These are phyloP conservation scores for Teratosphaeria gauchensis DNA, from an alignment of 2,329 filamentous ascomycete genomes.

Conservation along the genomic window DNA sequence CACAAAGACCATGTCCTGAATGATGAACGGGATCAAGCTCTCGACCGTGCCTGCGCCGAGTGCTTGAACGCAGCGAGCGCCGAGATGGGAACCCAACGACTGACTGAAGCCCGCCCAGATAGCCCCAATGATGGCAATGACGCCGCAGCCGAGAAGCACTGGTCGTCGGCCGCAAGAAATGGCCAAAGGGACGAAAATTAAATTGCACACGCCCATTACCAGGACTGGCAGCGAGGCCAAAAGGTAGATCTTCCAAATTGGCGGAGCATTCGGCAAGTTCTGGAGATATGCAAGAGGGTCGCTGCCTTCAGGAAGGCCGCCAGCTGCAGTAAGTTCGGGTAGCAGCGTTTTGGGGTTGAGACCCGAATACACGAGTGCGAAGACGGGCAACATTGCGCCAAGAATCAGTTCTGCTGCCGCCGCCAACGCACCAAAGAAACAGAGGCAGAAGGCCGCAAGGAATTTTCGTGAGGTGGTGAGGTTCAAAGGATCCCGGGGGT, in stretches of 20 bases:
- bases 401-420: conserved; percentile 22
- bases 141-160: conserved; percentile 16
- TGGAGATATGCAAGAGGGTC: conserved; percentile 13
- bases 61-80: conserved; percentile 20
- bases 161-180: conserved; percentile 21
- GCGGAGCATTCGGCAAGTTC: conserved; percentile 13
- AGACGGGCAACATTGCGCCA: conserved; percentile 22
- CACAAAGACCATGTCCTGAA: conserved; percentile 22
- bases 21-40: conserved; percentile 22
- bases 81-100: conserved; percentile 18
- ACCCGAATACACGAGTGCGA: conserved; percentile 21
- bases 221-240: conserved; percentile 21
- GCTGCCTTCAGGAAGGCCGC: conserved; percentile 5
- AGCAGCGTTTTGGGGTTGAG: conserved; percentile 11
- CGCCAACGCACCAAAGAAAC: conserved; percentile 19
- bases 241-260: conserved; percentile 22
- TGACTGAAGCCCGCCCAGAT: conserved; percentile 21
- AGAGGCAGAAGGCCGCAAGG: conserved; percentile 7
- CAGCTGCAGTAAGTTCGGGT: not conserved
- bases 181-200: conserved; percentile 20
- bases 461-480: conserved; percentile 8
- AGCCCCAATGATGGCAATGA: conserved; percentile 18
- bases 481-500: conserved; percentile 14
- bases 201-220: conserved; percentile 21
- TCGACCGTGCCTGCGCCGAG: conserved; percentile 24